phyloP scores from a whole-genome alignment of 2,329 filamentous ascomycete genomes.

The Bipolaris sorokiniana region DNA sequence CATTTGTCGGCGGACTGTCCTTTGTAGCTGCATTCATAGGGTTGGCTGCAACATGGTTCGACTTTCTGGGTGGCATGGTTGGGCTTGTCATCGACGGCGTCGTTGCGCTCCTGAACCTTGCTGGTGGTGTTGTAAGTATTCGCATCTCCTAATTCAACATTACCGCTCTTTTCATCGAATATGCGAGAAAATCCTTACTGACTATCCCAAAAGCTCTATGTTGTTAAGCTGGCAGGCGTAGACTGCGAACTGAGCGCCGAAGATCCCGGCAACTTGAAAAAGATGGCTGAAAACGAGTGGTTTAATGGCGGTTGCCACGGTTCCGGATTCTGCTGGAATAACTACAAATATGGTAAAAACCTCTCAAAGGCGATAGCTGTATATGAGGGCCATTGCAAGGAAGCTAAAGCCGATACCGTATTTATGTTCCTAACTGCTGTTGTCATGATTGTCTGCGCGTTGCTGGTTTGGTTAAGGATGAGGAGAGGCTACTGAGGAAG shows the following conservation, averaged over 20 bases:
- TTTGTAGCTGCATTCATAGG: constrained; percentile 4
- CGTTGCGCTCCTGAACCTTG: constrained; percentile 5
- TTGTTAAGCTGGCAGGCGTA: constrained; percentile 25
- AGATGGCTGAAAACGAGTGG: constrained; percentile 18
- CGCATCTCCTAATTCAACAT: not conserved
- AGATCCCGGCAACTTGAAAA: not conserved
- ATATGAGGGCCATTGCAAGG: constrained; percentile 25
- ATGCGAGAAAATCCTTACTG: not conserved
- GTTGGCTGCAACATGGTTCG: constrained; percentile 1
- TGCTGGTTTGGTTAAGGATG: constrained; percentile 17
- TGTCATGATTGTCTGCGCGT: constrained; percentile 19
- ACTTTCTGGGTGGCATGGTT: constrained; percentile 2
- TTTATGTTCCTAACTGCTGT: constrained; percentile 36
- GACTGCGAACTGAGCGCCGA: constrained; percentile 7
- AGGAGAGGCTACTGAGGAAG: constrained; percentile 18
- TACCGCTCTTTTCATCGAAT: not conserved
- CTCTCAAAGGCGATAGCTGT: not conserved
- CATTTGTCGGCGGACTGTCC: constrained; percentile 4
- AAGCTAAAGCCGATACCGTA: constrained; percentile 30
- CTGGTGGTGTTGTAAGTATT: constrained; percentile 8
- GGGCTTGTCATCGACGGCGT: not conserved
- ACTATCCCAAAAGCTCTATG: constrained; percentile 22
- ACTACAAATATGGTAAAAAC: not conserved
- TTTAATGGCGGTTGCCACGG: constrained; percentile 26
- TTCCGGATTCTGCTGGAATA: not conserved